Percentiles rank a stretch among this genome's conserved stretches.
phyloP scores from a whole-genome alignment of 2,329 filamentous ascomycete species.

The Dothidotthia symphoricarpi region DNA sequence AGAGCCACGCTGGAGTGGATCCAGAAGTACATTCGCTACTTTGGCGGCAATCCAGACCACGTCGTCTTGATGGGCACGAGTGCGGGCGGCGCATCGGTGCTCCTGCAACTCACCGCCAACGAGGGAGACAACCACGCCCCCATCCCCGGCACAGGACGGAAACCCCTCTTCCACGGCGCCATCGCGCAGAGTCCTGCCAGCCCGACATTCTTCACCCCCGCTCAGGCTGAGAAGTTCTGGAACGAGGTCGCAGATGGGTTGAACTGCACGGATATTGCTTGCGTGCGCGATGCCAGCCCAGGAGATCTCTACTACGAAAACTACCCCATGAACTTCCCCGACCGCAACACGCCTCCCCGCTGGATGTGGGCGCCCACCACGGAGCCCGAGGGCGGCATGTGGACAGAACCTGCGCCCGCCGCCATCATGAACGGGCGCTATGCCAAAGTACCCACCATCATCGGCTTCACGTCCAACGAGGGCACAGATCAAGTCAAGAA shows the following conservation, averaged over 20 bases:
- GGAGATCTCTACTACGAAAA: constrained; percentile 36
- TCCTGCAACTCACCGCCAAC: constrained; percentile 33
- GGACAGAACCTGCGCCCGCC: constrained; percentile 28
- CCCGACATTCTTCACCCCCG: constrained; percentile 34
- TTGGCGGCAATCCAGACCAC: constrained; percentile 48
- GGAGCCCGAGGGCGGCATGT: constrained; percentile 30
- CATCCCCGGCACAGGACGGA: constrained; percentile 28
- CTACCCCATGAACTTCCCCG: constrained; percentile 36
- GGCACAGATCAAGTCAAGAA: constrained; percentile 44
- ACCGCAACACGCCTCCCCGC: constrained; percentile 30
- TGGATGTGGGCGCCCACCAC: constrained; percentile 40
- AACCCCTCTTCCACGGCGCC: constrained; percentile 33
- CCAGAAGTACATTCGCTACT: constrained; percentile 45
- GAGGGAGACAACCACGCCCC: constrained; percentile 29
- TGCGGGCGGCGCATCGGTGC: constrained; percentile 32
- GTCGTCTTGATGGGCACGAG: constrained; percentile 47
- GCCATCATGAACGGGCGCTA: constrained; percentile 30
- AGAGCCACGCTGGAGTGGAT: constrained; percentile 44
- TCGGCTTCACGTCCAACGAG: constrained; percentile 40
- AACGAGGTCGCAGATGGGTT: constrained; percentile 31
- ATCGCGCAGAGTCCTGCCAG: constrained; percentile 34
- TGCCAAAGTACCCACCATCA: constrained; percentile 32
- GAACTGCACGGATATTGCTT: constrained; percentile 33
- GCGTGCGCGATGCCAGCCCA: constrained; percentile 26
- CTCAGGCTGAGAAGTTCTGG: constrained; percentile 34